Evolutionary conservation across 2,329 filamentous ascomycete genomes (phyloP).

Genomic region (Zymoseptoria passerinii): DNA sequence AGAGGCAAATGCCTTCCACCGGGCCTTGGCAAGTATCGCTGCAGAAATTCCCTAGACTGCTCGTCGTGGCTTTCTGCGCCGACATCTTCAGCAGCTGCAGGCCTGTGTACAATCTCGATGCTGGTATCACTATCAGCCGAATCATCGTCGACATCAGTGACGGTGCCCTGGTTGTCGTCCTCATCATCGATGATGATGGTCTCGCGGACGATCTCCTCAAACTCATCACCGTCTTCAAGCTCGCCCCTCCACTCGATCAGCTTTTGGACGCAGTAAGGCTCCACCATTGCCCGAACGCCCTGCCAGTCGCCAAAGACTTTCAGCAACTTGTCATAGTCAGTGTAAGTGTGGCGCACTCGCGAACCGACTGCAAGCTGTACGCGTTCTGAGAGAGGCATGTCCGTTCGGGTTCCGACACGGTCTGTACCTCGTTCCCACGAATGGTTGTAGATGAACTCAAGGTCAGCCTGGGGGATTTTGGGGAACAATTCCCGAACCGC

Average conservation of each 20-base stretch:
- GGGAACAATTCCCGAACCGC: constrained; percentile 56
- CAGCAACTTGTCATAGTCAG: constrained; percentile 53
- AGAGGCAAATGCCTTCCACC: background rate
- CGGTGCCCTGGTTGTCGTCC: constrained; percentile 39
- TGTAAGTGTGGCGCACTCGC: constrained; percentile 55
- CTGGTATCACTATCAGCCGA: constrained; percentile 23
- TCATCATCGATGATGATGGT: constrained; percentile 57
- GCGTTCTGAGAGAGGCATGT: constrained; percentile 47
- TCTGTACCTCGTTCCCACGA: constrained; percentile 52
- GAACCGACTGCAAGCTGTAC: constrained; percentile 55
- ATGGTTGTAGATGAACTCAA: constrained; percentile 50
- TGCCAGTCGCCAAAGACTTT: constrained; percentile 41
- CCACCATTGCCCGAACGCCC: constrained; percentile 47
- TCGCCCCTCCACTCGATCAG: constrained; percentile 57
- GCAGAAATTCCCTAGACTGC: constrained; percentile 11
- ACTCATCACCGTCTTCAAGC: constrained; percentile 41
- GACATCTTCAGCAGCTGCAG: constrained; percentile 20
- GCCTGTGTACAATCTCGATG: constrained; percentile 24
- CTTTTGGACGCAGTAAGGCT: constrained; percentile 47
- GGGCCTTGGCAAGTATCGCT: constrained; percentile 9
- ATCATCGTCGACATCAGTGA: constrained; percentile 18
- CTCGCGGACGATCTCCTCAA: constrained; percentile 56
- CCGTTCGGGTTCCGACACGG: constrained; percentile 49
- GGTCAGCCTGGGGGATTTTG: constrained; percentile 51
- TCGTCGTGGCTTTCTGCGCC: constrained; percentile 24